A percentile compares a stretch with the other conserved stretches of the same genome.
phyloP scores from a whole-genome alignment of 2,329 filamentous ascomycete genomes.

The Alternaria ventricosa region DNA sequence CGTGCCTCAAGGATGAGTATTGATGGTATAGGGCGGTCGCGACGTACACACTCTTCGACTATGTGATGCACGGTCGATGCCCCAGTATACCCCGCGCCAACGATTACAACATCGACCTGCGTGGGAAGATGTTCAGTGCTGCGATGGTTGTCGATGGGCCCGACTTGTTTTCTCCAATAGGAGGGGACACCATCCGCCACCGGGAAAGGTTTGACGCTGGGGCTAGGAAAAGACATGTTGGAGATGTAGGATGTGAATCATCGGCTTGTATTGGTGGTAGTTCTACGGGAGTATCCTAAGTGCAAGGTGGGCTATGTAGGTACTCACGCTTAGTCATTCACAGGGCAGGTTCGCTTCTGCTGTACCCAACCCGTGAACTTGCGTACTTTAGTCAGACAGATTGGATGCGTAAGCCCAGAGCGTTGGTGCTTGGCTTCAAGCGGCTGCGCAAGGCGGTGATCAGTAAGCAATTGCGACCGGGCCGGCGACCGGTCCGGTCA shows the following conservation, averaged over 20 bases:
- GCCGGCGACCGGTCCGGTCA: slow-evolving; percentile 1
- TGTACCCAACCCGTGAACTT: background rate
- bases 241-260: background rate
- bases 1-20: slow-evolving; percentile 57
- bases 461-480: background rate
- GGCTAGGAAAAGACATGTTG: background rate
- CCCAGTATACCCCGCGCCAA: slow-evolving; percentile 20
- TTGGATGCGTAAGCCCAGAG: background rate
- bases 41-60: slow-evolving; percentile 6
- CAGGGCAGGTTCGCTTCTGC: background rate
- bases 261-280: background rate
- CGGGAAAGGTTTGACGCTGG: slow-evolving; percentile 1
- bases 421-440: background rate
- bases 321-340: background rate
- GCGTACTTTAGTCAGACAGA: background rate
- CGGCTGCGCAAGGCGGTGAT: background rate
- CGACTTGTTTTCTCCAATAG: slow-evolving; percentile 14
- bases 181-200: slow-evolving; percentile 10
- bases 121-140: slow-evolving; percentile 11
- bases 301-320: background rate
- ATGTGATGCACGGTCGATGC: slow-evolving; percentile 20
- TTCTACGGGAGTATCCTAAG: background rate
- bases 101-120: slow-evolving; percentile 12
- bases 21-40: slow-evolving; percentile 3
- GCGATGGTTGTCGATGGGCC: slow-evolving; percentile 16